Evolutionary conservation across 306 rosid species (phyloP), one percentile per base, ranked within the genome.

Genomic region (Spatholobus suberectus): DNA sequence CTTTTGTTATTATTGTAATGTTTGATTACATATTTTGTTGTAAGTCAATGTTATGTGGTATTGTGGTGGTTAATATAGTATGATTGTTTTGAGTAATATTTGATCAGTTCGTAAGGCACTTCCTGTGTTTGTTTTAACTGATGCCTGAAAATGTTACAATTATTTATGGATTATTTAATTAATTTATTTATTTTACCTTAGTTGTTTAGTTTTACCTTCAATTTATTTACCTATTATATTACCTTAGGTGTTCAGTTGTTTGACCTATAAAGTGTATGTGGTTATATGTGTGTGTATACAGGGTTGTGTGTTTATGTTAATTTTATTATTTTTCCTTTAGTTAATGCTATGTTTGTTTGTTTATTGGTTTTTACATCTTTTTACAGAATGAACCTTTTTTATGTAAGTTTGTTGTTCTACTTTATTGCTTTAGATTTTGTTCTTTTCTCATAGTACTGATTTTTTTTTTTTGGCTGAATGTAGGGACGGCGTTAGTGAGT

Each of bases 401-500:
- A 14, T 51, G 0, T n/a, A 4, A 0, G 3, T 51, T 38, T 8
- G 0, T 38, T 44, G 3, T 14, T 26, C 37, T 58, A 14, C 2
- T 23, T 49, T 7, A 23, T 9, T 35, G 27, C 4, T 8, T 21
- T 23, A 2, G 29, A 9, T 41, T 49, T 24, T 63, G 1, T 8
- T 6, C 17, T 37, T 62, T 34, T 54, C 24, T 78, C 54, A 40
- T 7, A 0, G 13, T 21, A 21, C 21, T 81, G 20, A 41, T 1
- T 17, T 20, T 6, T 78, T 71, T 17, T 10, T 32, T 18, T 73
- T n/a, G n/a, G 5, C 27, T 66, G 37, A 27, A 73, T 83, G 27
- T 34, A 96, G 99, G 97, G 99, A 96, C 75, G 99, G 99, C 34
- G 98, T 96, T 15, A 92, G 97, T 3, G 98, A 96, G 47, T 96